A percentile compares a stretch with the other conserved stretches of the same genome.
These are phyloP conservation scores for Lathyrus oleraceus DNA, from an alignment of 306 rosid species.

Conservation along the genomic window DNA sequence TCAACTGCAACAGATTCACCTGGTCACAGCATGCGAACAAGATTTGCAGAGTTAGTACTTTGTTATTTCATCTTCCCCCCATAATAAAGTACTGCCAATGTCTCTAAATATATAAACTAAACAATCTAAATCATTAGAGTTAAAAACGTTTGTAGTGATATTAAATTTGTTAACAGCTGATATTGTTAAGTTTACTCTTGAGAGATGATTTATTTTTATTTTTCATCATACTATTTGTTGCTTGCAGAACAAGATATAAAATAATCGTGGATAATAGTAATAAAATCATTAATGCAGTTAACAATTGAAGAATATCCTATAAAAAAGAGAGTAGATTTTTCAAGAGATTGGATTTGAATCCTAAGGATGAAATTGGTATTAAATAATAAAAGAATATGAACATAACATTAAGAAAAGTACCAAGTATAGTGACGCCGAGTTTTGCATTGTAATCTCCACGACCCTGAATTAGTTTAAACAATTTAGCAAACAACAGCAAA, in stretches of 20 bases:
- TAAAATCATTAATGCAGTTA: neutral
- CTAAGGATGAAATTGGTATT: neutral
- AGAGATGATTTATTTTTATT: neutral
- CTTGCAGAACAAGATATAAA: neutral
- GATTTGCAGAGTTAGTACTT: constrained; percentile 23
- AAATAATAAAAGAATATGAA: neutral
- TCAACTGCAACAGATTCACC: constrained; percentile 91
- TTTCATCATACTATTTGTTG: neutral
- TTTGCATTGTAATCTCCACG: constrained; percentile 81
- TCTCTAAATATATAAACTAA: neutral
- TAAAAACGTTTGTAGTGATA: neutral
- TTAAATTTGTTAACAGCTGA: neutral
- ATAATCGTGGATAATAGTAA: neutral
- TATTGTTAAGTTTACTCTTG: neutral
- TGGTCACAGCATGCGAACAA: constrained; percentile 42
- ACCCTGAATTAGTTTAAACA: constrained; percentile 59
- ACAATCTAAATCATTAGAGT: neutral
- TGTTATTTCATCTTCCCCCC: neutral
- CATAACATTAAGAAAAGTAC: constrained; percentile 43
- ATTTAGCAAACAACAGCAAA: constrained; percentile 32
- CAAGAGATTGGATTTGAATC: neutral
- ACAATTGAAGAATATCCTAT: neutral
- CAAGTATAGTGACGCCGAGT: constrained; percentile 89
- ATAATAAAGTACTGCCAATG: neutral
- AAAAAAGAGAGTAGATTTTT: neutral